phyloP scores from a whole-genome alignment of 805 yeast genomes.

The Maudiozyma saulgeensis region DNA sequence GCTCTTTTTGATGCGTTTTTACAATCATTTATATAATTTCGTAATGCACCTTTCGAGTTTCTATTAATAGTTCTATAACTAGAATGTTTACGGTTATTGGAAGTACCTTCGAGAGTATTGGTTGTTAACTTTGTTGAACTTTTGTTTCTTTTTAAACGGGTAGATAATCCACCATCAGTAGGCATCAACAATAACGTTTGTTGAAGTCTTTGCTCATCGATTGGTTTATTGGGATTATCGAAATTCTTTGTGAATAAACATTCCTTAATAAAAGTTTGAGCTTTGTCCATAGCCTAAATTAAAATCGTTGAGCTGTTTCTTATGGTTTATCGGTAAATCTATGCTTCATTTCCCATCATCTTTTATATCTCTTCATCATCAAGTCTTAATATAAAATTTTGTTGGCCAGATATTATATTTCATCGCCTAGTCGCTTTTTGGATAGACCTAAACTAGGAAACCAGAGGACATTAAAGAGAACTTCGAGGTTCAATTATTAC shows the following conservation, averaged over 20 bases:
- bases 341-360: too few relatives aligned
- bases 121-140: constrained; percentile 10
- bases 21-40: constrained; percentile 17
- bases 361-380: too few relatives aligned
- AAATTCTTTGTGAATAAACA: constrained; percentile 22
- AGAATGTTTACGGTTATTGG: constrained; percentile 7
- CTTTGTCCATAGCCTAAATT: constrained; percentile 17
- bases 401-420: too few relatives aligned
- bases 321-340: not conserved
- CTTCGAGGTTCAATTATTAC: too few relatives aligned
- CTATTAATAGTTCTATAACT: constrained; percentile 21
- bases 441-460: too few relatives aligned
- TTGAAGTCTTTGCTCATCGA: constrained; percentile 26
- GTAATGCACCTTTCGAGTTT: constrained; percentile 27
- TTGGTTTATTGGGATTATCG: constrained; percentile 23
- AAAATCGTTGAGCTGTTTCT: not conserved
- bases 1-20: constrained; percentile 19
- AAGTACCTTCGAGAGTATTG: constrained; percentile 1
- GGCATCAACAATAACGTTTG: constrained; percentile 27
- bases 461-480: too few relatives aligned
- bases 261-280: constrained; percentile 24
- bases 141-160: constrained; percentile 16
- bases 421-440: too few relatives aligned
- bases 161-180: constrained; percentile 27
- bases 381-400: too few relatives aligned